Conservation (phyloP, 371 early-diverging fungal species). For the Lichtheimia corymbifera region DNA sequence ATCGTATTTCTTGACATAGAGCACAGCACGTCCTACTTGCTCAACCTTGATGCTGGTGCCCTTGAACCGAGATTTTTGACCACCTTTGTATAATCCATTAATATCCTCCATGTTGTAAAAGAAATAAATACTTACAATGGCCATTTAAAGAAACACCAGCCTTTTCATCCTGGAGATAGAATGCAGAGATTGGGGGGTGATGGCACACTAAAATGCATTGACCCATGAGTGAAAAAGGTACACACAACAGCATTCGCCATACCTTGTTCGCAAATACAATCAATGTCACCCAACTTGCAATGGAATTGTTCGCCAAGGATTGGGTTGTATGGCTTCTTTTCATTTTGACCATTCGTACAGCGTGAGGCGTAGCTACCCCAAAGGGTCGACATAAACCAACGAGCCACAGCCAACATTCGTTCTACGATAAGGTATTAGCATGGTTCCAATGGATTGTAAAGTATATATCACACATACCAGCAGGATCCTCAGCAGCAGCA, state of each 20-base stretch:
- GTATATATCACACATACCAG: conserved; percentile 27
- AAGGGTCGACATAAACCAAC: conserved; percentile 77
- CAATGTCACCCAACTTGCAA: conserved; percentile 38
- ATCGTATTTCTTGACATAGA: conserved; percentile 41
- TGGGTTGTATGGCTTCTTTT: conserved; percentile 85
- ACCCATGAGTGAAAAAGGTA: background rate
- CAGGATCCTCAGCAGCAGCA: conserved; percentile 50
- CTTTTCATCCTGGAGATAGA: conserved; percentile 70
- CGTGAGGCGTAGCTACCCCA: conserved; percentile 66
- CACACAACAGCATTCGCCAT: background rate
- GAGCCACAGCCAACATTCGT: conserved; percentile 67
- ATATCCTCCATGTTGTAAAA: too few species aligned
- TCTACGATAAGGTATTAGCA: conserved; percentile 32
- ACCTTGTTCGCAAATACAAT: conserved; percentile 65
- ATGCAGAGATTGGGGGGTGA: conserved; percentile 90
- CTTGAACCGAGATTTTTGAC: conserved; percentile 65
- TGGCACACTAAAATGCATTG: conserved; percentile 71
- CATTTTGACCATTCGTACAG: conserved; percentile 38
- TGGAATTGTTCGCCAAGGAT: conserved; percentile 90
- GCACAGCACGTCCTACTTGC: conserved; percentile 55
- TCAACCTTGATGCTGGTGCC: conserved; percentile 62
- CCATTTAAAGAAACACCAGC: conserved; percentile 65
- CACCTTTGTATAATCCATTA: conserved; percentile 21
- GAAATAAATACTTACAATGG: conserved; percentile 50
- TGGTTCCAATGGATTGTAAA: background rate